These are phyloP conservation scores for Gaeumannomyces tritici DNA, from an alignment of 2,329 filamentous ascomycete genomes.

Conservation along the genomic window DNA sequence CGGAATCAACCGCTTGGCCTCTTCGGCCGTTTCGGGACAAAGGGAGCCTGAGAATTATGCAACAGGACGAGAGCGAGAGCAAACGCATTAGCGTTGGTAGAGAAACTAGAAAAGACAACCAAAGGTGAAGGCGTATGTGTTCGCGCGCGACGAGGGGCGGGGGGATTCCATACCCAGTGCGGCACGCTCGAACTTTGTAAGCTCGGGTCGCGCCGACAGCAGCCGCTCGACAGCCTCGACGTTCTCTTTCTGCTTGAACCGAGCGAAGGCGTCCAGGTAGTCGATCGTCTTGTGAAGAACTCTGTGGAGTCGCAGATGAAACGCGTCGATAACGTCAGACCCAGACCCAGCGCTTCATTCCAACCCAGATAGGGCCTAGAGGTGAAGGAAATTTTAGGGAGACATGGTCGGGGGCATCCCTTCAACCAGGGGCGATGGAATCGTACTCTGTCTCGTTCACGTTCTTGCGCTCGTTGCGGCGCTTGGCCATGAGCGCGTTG, in stretches of 20 bases:
- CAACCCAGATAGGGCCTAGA: too few species aligned
- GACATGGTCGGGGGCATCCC: too few species aligned
- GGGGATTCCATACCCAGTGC: constrained; percentile 50
- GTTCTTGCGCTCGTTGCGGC: constrained; percentile 70
- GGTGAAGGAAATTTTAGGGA: too few species aligned
- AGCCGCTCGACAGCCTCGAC: constrained; percentile 89
- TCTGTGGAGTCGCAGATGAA: constrained; percentile 23
- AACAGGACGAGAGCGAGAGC: not conserved
- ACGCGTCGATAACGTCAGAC: too few species aligned
- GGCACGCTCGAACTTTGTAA: constrained; percentile 88
- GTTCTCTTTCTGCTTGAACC: constrained; percentile 92
- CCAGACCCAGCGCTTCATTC: too few species aligned
- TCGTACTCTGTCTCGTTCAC: constrained; percentile 72
- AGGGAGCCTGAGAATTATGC: constrained; percentile 56
- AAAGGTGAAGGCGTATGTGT: not conserved
- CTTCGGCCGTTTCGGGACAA: constrained; percentile 86
- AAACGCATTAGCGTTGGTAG: constrained; percentile 33
- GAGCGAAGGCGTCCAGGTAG: constrained; percentile 89
- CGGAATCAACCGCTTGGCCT: constrained; percentile 93
- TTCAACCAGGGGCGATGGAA: too few species aligned
- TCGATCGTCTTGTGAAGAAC: constrained; percentile 81
- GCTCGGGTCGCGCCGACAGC: constrained; percentile 65
- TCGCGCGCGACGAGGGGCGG: too few species aligned
- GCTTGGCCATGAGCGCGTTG: constrained; percentile 76
- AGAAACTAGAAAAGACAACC: not conserved